Conservation (phyloP, 805 yeast species). For the Candida tallmaniae region DNA sequence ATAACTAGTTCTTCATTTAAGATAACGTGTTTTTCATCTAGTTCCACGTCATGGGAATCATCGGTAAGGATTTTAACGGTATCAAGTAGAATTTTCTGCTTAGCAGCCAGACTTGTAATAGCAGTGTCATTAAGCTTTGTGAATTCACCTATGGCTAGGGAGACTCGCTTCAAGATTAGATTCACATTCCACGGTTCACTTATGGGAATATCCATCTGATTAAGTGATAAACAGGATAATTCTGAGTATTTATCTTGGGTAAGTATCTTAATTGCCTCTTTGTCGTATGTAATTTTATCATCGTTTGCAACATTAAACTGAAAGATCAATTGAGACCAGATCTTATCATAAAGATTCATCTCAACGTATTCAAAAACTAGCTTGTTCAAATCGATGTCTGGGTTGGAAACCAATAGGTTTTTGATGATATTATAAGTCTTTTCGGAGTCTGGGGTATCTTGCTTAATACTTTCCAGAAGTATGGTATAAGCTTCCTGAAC, state of each 20-base stretch:
- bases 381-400: slow-evolving; percentile 44
- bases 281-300: slow-evolving; percentile 16
- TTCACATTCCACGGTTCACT: slow-evolving; percentile 37
- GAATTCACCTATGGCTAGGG: slow-evolving; percentile 50
- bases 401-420: slow-evolving; percentile 27
- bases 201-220: slow-evolving; percentile 47
- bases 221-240: slow-evolving; percentile 41
- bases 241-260: slow-evolving; percentile 28
- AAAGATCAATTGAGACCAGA: slow-evolving; percentile 51
- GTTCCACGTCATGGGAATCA: neutral
- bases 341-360: slow-evolving; percentile 54
- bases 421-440: slow-evolving; percentile 27
- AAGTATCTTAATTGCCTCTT: slow-evolving; percentile 22
- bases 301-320: slow-evolving; percentile 28
- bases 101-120: slow-evolving; percentile 39
- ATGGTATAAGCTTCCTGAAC: slow-evolving; percentile 32
- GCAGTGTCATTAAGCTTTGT: slow-evolving; percentile 39
- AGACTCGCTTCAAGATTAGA: slow-evolving; percentile 35
- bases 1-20: slow-evolving; percentile 27
- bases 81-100: slow-evolving; percentile 44
- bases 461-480: slow-evolving; percentile 35
- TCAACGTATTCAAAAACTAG: slow-evolving; percentile 72
- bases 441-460: slow-evolving; percentile 30
- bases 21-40: slow-evolving; percentile 1
- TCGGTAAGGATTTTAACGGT: slow-evolving; percentile 51